These are phyloP conservation scores for Lactifluus piperatus DNA, from an alignment of 768 basidiomycete species.

Conservation along the genomic window DNA sequence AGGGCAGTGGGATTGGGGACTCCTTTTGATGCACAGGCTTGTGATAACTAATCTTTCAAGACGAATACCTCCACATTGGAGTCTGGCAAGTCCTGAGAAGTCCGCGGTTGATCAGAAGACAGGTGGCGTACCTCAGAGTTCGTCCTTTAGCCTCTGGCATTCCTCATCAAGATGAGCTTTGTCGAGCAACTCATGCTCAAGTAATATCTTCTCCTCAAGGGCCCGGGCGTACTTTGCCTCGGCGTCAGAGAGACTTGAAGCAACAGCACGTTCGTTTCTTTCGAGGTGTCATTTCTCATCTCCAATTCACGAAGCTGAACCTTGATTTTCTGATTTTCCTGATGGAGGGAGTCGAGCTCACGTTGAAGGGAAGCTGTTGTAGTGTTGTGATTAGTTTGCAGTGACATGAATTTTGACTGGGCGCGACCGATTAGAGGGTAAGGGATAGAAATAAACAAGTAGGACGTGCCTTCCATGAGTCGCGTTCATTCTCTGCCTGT, in stretches of 20 bases:
- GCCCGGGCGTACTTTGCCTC: conserved; percentile 85
- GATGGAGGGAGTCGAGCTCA: conserved; percentile 75
- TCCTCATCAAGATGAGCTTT: conserved; percentile 90
- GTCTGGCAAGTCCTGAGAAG: conserved; percentile 40
- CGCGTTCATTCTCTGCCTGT: conserved; percentile 65
- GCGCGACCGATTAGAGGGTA: conserved; percentile 13
- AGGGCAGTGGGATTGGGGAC: conserved; percentile 17
- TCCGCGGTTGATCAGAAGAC: neutral
- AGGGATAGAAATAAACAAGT: neutral
- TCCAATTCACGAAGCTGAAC: conserved; percentile 81
- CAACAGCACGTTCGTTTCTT: conserved; percentile 82
- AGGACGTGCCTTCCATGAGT: conserved; percentile 83
- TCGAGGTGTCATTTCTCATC: conserved; percentile 97
- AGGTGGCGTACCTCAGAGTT: conserved; percentile 65
- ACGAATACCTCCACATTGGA: conserved; percentile 78
- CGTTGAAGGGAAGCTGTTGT: conserved; percentile 87
- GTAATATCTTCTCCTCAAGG: conserved; percentile 92
- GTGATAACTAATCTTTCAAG: conserved; percentile 62
- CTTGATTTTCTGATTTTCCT: conserved; percentile 62
- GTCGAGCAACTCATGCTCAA: conserved; percentile 90
- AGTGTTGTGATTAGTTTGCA: conserved; percentile 86
- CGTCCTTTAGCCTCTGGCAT: conserved; percentile 83
- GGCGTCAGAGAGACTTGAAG: conserved; percentile 73
- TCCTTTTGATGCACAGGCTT: conserved; percentile 25
- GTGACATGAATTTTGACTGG: conserved; percentile 75